phyloP scores from a whole-genome alignment of 2,329 filamentous ascomycete genomes.

The Thelonectria rubi region DNA sequence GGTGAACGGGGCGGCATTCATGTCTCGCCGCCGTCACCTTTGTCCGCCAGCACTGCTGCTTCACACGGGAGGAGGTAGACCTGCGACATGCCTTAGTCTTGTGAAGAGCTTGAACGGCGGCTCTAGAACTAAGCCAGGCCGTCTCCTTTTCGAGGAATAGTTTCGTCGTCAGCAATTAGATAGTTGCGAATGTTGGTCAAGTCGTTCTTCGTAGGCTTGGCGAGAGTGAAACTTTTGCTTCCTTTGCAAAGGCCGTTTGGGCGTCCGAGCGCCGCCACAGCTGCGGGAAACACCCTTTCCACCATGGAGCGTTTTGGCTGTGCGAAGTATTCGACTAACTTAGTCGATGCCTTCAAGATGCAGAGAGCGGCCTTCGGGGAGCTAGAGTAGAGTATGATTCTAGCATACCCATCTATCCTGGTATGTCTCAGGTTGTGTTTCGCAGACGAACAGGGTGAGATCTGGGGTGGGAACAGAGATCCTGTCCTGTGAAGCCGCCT shows the following conservation, averaged over 20 bases:
- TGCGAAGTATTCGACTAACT: too few species aligned
- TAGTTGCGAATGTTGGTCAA: not conserved
- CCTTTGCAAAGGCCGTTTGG: not conserved
- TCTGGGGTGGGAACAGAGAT: conserved; percentile 11
- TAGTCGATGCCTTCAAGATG: too few species aligned
- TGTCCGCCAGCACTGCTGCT: conserved; percentile 12
- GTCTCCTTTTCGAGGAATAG: not conserved
- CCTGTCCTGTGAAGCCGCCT: conserved; percentile 5
- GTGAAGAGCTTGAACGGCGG: too few species aligned
- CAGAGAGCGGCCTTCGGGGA: not conserved
- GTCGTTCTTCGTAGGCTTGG: not conserved
- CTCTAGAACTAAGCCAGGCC: too few species aligned
- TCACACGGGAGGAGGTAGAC: not conserved
- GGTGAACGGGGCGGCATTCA: too few species aligned
- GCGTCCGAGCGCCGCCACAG: not conserved
- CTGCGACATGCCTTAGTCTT: not conserved
- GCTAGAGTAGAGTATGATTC: not conserved
- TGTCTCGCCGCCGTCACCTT: conserved; percentile 1
- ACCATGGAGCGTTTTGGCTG: not conserved
- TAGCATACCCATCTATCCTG: not conserved
- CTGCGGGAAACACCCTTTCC: not conserved
- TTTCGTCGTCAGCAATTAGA: not conserved
- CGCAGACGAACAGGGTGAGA: conserved; percentile 11
- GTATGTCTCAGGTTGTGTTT: conserved; percentile 20
- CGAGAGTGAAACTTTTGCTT: not conserved